phyloP scores from a whole-genome alignment of 2,329 filamentous ascomycete genomes.

The Waltergamsia citrina region DNA sequence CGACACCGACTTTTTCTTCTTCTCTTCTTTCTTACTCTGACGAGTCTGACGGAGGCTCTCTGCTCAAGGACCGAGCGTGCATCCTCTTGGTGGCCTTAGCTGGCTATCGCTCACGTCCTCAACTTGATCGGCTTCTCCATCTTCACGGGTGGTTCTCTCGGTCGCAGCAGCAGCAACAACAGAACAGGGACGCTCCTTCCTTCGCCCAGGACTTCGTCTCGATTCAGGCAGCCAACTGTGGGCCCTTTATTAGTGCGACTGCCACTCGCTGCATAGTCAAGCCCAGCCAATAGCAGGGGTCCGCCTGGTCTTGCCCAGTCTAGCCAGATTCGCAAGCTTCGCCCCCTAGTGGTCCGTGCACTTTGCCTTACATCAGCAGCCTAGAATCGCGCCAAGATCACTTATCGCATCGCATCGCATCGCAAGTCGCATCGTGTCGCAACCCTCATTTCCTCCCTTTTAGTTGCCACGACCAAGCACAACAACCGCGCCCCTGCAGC shows the following conservation, averaged over 20 bases:
- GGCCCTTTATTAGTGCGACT: background rate
- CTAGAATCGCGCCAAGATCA: background rate
- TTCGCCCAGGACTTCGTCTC: background rate
- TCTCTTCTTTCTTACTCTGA: background rate
- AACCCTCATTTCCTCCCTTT: slow-evolving; percentile 1
- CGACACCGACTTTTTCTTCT: background rate
- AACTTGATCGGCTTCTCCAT: too few relatives aligned
- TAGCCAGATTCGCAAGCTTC: slow-evolving; percentile 1
- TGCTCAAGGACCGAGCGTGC: too few relatives aligned
- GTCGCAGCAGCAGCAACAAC: background rate
- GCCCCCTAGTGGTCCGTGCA: slow-evolving; percentile 3
- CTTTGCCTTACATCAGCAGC: slow-evolving; percentile 2
- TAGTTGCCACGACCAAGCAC: background rate
- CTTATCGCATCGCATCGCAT: slow-evolving; percentile 2
- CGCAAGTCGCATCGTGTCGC: slow-evolving; percentile 1
- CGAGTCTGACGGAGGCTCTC: background rate
- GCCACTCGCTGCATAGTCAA: background rate
- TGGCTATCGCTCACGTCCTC: too few relatives aligned
- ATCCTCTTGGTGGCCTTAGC: too few relatives aligned
- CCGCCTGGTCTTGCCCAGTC: too few relatives aligned
- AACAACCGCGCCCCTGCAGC: background rate
- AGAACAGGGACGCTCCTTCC: background rate
- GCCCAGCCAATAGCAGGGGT: background rate
- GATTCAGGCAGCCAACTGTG: slow-evolving; percentile 2
- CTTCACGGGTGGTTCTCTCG: background rate